Conservation (phyloP, 495 filamentous ascomycete species). For the Tuber umbilicatum region DNA sequence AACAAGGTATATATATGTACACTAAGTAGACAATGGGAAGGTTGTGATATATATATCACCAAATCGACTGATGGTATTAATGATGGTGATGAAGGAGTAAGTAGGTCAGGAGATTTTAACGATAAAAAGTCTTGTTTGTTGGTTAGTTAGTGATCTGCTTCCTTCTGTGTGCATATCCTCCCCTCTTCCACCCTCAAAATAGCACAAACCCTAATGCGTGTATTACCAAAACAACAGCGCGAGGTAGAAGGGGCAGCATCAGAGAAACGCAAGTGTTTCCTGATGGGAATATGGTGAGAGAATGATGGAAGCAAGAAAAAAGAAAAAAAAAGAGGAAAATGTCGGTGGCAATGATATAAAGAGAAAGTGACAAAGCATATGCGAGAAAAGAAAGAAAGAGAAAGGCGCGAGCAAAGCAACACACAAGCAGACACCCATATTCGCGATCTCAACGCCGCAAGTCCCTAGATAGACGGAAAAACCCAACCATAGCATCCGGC, state of each 20-base stretch:
- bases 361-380: not conserved
- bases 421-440: not conserved
- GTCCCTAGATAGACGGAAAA: not conserved
- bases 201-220: not conserved
- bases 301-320: not conserved
- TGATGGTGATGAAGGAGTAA: not conserved
- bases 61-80: not conserved
- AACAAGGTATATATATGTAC: not conserved
- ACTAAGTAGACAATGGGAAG: not conserved
- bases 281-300: not conserved
- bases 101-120: not conserved
- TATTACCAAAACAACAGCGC: conserved; percentile 2
- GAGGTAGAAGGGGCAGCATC: not conserved
- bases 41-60: not conserved
- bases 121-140: not conserved
- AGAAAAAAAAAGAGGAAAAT: not conserved
- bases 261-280: not conserved
- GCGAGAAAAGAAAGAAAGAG: not conserved
- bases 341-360: not conserved
- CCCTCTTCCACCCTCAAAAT: not conserved
- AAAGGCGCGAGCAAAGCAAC: not conserved
- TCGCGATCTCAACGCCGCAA: not conserved
- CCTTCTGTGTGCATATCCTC: not conserved
- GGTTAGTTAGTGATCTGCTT: not conserved
- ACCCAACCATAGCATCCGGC: not conserved